A percentile compares a stretch with the other conserved stretches of the same genome.
Conservation (phyloP, 2,329 filamentous ascomycete species). For the Colletotrichum sp. region DNA sequence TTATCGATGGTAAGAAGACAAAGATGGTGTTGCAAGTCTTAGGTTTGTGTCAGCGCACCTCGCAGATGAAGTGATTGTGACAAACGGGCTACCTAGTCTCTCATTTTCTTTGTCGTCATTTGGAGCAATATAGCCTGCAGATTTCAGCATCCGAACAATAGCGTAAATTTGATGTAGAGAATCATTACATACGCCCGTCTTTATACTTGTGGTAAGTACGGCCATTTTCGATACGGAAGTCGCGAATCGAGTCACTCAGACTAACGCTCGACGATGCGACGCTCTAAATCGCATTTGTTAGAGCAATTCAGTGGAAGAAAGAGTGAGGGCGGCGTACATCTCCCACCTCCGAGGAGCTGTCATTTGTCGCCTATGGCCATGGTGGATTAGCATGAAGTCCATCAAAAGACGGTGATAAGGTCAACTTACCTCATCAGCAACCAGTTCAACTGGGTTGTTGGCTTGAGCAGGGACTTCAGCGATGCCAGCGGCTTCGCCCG, state of each 20-base stretch:
- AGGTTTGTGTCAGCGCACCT: accelerated
- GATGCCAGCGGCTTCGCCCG: neutral
- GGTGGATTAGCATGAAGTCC: neutral
- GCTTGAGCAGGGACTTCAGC: neutral
- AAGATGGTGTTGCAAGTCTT: slow-evolving; percentile 59
- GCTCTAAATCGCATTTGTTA: neutral
- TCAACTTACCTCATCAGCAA: neutral
- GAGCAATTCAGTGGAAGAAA: neutral
- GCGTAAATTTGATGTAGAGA: neutral
- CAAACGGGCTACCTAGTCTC: too few relatives aligned
- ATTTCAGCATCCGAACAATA: too few relatives aligned
- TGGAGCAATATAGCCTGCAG: neutral
- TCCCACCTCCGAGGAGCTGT: neutral
- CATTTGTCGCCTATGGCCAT: neutral
- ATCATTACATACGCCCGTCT: neutral
- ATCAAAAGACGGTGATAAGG: too few relatives aligned
- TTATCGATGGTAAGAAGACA: slow-evolving; percentile 47
- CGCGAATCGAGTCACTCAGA: slow-evolving; percentile 33
- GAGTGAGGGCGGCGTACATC: neutral
- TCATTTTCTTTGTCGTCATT: neutral
- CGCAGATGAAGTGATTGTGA: too few relatives aligned
- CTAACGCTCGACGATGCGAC: slow-evolving; percentile 19
- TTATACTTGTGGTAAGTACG: slow-evolving; percentile 2
- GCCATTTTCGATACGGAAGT: neutral
- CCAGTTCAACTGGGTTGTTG: neutral